Evolutionary conservation across 2,329 filamentous ascomycete genomes (phyloP).

Genomic region (Microdochium bolleyi): DNA sequence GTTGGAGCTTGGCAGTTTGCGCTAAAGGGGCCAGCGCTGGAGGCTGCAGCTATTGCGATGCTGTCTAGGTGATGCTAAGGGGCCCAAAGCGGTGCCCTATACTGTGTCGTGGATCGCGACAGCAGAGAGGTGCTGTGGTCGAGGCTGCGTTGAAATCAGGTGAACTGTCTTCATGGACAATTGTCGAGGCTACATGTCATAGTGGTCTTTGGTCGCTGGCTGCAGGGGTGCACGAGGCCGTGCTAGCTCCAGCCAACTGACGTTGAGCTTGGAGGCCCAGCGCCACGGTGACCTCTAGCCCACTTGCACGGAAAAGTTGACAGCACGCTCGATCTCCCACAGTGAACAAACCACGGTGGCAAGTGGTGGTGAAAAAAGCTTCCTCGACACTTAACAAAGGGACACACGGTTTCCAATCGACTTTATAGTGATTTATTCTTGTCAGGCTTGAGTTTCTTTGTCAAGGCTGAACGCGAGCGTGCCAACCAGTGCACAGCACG

Average conservation of each 20-base stretch:
- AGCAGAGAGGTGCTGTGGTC: not conserved
- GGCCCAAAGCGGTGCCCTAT: not conserved
- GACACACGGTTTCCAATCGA: too few species aligned
- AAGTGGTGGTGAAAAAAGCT: too few species aligned
- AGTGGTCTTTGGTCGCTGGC: too few species aligned
- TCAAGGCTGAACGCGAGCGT: too few species aligned
- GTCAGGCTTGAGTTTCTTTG: too few species aligned
- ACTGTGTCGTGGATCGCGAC: not conserved
- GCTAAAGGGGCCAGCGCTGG: not conserved
- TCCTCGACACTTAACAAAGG: too few species aligned
- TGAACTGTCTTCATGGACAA: not conserved
- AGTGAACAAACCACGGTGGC: too few species aligned
- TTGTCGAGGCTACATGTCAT: too few species aligned
- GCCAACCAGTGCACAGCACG: not conserved
- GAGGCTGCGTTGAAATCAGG: not conserved
- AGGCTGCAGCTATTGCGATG: not conserved
- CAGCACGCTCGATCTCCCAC: too few species aligned
- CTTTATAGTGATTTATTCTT: too few species aligned
- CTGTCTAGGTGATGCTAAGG: not conserved
- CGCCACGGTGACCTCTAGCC: not conserved
- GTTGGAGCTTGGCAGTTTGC: constrained; percentile 1
- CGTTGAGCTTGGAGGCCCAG: not conserved
- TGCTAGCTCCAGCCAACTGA: not conserved
- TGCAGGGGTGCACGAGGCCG: not conserved
- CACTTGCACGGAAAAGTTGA: too few species aligned